phyloP scores from a whole-genome alignment of 139 green algal species.

The Spirogloea muscicola region DNA sequence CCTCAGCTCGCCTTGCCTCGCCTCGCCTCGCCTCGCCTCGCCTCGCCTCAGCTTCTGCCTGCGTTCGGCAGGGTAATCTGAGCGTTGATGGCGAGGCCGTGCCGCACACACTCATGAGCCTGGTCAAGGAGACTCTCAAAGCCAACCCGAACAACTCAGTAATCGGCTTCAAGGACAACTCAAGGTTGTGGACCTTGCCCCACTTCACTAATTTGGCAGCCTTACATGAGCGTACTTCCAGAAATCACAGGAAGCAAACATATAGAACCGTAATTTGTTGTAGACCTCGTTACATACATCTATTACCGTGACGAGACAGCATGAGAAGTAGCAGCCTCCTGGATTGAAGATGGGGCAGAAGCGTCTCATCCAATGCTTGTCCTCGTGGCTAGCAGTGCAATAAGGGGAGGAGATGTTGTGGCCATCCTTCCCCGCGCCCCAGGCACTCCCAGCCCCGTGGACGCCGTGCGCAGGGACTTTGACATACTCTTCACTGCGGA shows the following conservation, averaged over 20 bases:
- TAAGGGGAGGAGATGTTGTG: constrained; percentile 70
- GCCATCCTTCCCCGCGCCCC: constrained; percentile 73
- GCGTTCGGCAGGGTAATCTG: constrained; percentile 70
- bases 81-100: constrained; percentile 78
- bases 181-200: constrained; percentile 46
- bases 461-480: constrained; percentile 68
- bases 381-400: constrained; percentile 59
- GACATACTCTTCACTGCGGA: constrained; percentile 98
- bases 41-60: constrained; percentile 57
- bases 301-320: too few species aligned
- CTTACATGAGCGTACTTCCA: too few species aligned
- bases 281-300: too few species aligned
- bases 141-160: constrained; percentile 87
- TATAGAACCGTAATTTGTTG: too few species aligned
- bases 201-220: too few species aligned
- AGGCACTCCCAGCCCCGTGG: constrained; percentile 67
- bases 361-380: too few species aligned
- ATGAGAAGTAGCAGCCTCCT: too few species aligned
- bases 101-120: constrained; percentile 69
- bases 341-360: too few species aligned
- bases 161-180: constrained; percentile 99
- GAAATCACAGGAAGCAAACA: too few species aligned
- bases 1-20: too few species aligned
- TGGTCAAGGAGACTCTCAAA: constrained; percentile 76
- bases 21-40: too few species aligned